Evolutionary conservation across 805 yeast genomes (phyloP).

Genomic region (Ogataea trehaloabstinens): DNA sequence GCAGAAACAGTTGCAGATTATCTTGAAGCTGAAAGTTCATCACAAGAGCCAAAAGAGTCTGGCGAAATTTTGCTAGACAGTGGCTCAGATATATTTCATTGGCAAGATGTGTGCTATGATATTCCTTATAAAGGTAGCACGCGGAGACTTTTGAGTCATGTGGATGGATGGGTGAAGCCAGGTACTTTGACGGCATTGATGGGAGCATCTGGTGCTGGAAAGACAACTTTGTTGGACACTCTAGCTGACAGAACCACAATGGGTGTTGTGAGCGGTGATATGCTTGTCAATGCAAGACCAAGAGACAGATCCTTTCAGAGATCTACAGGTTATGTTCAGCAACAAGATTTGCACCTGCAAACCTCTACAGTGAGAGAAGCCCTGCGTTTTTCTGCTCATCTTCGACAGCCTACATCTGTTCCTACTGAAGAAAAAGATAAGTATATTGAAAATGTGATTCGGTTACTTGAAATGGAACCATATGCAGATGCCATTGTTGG

Average conservation of each 20-base stretch:
- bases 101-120: conserved; percentile 69
- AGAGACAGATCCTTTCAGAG: conserved; percentile 46
- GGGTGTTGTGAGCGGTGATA: conserved; percentile 55
- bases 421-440: conserved; percentile 42
- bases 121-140: conserved; percentile 55
- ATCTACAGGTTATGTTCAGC: conserved; percentile 54
- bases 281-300: conserved; percentile 49
- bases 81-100: conserved; percentile 57
- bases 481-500: conserved; percentile 54
- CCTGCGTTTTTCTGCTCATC: conserved; percentile 44
- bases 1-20: conserved; percentile 11
- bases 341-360: conserved; percentile 50
- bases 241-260: conserved; percentile 48
- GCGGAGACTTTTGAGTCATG: conserved; percentile 54
- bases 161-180: conserved; percentile 79
- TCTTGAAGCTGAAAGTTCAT: conserved; percentile 12
- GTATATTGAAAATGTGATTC: conserved; percentile 48
- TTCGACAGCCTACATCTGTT: conserved; percentile 41
- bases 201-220: conserved; percentile 62
- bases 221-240: conserved; percentile 50
- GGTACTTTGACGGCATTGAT: conserved; percentile 71
- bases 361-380: conserved; percentile 51
- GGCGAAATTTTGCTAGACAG: conserved; percentile 11
- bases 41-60: background rate
- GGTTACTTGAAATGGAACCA: conserved; percentile 45